Conservation (phyloP, 345 rosid species). For the Camelina hispida region DNA sequence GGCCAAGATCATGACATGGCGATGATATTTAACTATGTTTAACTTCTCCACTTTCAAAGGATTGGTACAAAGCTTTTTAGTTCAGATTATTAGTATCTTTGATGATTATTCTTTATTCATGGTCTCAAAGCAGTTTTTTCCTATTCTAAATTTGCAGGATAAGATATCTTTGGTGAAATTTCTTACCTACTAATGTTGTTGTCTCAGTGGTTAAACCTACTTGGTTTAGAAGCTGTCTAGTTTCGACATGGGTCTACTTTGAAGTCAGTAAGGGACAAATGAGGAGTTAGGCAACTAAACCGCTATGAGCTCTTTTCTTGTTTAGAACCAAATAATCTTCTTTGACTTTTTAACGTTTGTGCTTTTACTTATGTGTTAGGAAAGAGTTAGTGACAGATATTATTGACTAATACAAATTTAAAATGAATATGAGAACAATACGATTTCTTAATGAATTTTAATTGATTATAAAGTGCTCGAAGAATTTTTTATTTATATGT, state of each 20-base stretch:
- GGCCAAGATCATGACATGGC: not conserved
- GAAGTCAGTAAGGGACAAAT: slow-evolving; percentile 26
- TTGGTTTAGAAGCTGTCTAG: not conserved
- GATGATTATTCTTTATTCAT: too few species aligned
- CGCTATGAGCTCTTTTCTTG: not conserved
- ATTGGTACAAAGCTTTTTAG: not conserved
- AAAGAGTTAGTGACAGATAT: slow-evolving; percentile 33
- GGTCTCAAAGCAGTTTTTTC: slow-evolving; percentile 4
- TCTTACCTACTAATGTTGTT: not conserved
- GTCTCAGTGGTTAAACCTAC: not conserved
- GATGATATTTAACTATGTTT: not conserved
- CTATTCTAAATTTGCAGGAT: too few species aligned
- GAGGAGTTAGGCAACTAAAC: slow-evolving; percentile 40
- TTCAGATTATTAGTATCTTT: too few species aligned
- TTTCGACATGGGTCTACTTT: not conserved
- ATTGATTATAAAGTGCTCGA: not conserved
- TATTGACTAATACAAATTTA: slow-evolving; percentile 9
- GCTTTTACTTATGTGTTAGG: slow-evolving; percentile 31
- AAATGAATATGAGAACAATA: not conserved
- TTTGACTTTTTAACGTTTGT: slow-evolving; percentile 9
- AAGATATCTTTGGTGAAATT: too few species aligned
- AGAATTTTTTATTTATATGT: not conserved
- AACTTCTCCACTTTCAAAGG: not conserved
- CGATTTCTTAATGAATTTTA: not conserved
- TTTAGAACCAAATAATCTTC: not conserved